Evolutionary conservation across 163 green algal genomes (phyloP).

Genomic region (Picocystis sp.): DNA sequence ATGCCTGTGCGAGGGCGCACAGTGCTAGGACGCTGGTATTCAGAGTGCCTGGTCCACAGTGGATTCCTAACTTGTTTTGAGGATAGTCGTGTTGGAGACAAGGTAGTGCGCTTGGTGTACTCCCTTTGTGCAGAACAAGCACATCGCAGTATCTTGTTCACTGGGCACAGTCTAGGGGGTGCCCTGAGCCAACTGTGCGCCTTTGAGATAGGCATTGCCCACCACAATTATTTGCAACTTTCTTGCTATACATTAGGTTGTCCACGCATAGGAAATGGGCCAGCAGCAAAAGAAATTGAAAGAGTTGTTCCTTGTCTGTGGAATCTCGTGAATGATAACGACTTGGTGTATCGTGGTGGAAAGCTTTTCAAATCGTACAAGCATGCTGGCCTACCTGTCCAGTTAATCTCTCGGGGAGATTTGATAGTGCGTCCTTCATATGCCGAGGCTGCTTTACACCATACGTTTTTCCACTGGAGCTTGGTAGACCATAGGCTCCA

Average conservation of each 20-base stretch:
- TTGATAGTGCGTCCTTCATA: slow-evolving; percentile 13
- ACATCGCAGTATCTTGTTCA: slow-evolving; percentile 20
- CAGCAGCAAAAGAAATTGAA: slow-evolving; percentile 9
- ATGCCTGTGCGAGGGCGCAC: too few species aligned
- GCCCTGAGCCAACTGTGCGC: slow-evolving; percentile 54
- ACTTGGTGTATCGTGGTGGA: not conserved
- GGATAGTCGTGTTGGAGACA: too few species aligned
- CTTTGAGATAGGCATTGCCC: slow-evolving; percentile 29
- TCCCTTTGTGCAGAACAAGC: too few species aligned
- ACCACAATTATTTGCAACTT: slow-evolving; percentile 13
- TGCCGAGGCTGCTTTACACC: not conserved
- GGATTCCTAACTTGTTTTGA: too few species aligned
- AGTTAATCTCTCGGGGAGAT: slow-evolving; percentile 9
- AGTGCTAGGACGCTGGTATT: too few species aligned
- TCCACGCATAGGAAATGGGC: slow-evolving; percentile 60
- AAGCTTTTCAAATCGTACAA: slow-evolving; percentile 12
- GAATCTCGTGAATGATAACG: slow-evolving; percentile 18
- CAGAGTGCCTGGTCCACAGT: too few species aligned
- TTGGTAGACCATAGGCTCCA: too few species aligned
- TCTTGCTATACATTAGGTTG: slow-evolving; percentile 51
- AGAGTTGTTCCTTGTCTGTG: slow-evolving; percentile 9
- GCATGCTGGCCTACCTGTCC: slow-evolving; percentile 8
- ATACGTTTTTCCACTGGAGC: too few species aligned
- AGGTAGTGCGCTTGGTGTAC: too few species aligned
- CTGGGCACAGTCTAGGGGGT: slow-evolving; percentile 51